Evolutionary conservation across 1,139 yeast species (phyloP).

Genomic region (Geotrichum europaeum): DNA sequence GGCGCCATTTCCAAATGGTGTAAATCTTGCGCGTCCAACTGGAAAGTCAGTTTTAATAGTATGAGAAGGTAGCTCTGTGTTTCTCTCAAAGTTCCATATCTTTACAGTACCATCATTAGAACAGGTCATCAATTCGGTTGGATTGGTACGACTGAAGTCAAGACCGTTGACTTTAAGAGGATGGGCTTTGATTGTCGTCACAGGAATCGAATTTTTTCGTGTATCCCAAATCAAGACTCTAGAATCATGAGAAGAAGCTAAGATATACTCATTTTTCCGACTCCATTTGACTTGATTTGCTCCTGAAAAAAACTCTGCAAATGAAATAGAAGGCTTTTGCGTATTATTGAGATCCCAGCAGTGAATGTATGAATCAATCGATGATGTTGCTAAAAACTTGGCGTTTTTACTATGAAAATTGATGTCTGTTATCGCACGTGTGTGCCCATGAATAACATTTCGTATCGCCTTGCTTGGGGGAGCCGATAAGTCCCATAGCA

Average conservation of each 20-base stretch:
- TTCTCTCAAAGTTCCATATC: conserved; percentile 62
- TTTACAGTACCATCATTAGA: conserved; percentile 86
- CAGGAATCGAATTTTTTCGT: conserved; percentile 72
- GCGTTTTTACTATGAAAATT: conserved; percentile 87
- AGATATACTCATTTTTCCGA: conserved; percentile 60
- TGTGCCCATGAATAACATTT: conserved; percentile 81
- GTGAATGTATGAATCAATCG: conserved; percentile 79
- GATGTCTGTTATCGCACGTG: conserved; percentile 91
- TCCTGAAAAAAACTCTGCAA: conserved; percentile 93
- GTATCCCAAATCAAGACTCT: conserved; percentile 81
- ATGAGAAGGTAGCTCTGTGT: conserved; percentile 42
- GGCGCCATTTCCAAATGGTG: conserved; percentile 90
- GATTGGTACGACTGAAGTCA: conserved; percentile 63
- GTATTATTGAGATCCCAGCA: conserved; percentile 91
- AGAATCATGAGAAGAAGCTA: conserved; percentile 84
- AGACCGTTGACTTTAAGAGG: conserved; percentile 79
- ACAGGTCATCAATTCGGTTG: conserved; percentile 62
- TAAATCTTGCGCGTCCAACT: conserved; percentile 75
- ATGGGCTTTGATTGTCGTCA: conserved; percentile 67
- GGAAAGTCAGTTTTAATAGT: conserved; percentile 74
- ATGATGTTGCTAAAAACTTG: conserved; percentile 86
- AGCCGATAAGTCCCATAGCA: conserved; percentile 84
- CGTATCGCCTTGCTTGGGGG: conserved; percentile 75
- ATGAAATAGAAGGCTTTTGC: conserved; percentile 58
- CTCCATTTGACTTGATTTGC: conserved; percentile 96